Evolutionary conservation across 768 basidiomycete genomes (phyloP), one percentile per base, ranked within the genome.

Genomic region (Leucocoprinus sp.): DNA sequence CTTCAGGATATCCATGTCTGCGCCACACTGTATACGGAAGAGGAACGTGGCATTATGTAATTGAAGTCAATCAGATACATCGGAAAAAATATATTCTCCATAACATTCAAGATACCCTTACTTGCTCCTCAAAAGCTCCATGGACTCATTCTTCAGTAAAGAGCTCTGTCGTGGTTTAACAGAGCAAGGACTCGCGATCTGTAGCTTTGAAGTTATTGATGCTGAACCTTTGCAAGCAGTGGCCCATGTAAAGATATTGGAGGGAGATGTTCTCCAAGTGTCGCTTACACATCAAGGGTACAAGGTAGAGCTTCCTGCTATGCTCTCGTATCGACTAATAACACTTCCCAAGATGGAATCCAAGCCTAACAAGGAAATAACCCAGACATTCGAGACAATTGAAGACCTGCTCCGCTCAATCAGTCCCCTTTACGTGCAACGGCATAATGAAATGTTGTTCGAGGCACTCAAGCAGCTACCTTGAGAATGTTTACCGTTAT

Each of bases 1-100:
- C 65, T 93, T 95, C 57, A 92, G 74, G 53, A 93, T 83, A 64
- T 99, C 93, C 96, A 98, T 98, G 14, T 6, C 38, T 12, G 21
- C 22, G 17, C 17, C 24, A 41, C 17, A 26, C 11, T 17, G 31
- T n/a, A n/a, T n/a, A n/a, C n/a, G n/a, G n/a, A n/a, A n/a, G n/a
- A n/a, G n/a, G n/a, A n/a, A n/a, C n/a, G n/a, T n/a, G n/a, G n/a
- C n/a, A n/a, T n/a, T n/a, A n/a, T n/a, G n/a, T n/a, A n/a, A n/a
- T n/a, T 31, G 14, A 31, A n/a, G 11, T 31, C 31, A 8, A n/a
- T 31, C 14, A 4, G n/a, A 14, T 14, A n/a, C 31, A 31, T n/a
- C n/a, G n/a, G n/a, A 47, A 12, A 24, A 21, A 23, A 28, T 27
- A 48, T 48, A 40, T 24, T 42, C 26, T 34, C 46, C 21, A 11